Conservation (phyloP, 805 yeast genomes). For the Pichia scutulata region DNA sequence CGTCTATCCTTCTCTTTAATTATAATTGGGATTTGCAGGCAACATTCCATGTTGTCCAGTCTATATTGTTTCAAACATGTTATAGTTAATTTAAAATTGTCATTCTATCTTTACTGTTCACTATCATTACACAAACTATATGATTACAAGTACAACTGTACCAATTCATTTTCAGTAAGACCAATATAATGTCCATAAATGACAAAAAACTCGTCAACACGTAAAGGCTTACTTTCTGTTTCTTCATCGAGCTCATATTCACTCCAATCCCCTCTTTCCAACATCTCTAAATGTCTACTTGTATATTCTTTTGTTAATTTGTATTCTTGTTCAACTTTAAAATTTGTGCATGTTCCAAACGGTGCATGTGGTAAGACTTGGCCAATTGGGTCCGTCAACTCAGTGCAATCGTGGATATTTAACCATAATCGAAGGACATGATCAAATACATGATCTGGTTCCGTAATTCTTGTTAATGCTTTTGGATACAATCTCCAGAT, state of each 20-base stretch:
- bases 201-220: constrained; percentile 22
- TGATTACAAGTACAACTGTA: neutral
- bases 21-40: no score
- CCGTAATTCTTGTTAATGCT: constrained; percentile 26
- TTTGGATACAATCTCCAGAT: constrained; percentile 44
- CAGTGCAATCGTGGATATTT: constrained; percentile 20
- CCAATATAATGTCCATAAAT: constrained; percentile 18
- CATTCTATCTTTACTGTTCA: neutral
- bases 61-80: no score
- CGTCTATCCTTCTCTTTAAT: no score
- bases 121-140: neutral
- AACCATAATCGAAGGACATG: constrained; percentile 55
- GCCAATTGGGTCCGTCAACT: constrained; percentile 13
- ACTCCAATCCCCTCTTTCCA: constrained; percentile 7
- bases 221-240: constrained; percentile 22
- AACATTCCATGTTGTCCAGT: no score
- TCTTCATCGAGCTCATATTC: constrained; percentile 11
- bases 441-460: constrained; percentile 36
- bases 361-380: constrained; percentile 10
- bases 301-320: constrained; percentile 25
- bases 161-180: constrained; percentile 4
- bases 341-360: constrained; percentile 25
- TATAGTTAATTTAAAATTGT: no score
- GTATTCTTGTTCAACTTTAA: constrained; percentile 26
- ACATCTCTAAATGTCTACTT: constrained; percentile 16